Conservation (phyloP, 1,284 basidiomycete genomes). For the Trichosporon inkin region DNA sequence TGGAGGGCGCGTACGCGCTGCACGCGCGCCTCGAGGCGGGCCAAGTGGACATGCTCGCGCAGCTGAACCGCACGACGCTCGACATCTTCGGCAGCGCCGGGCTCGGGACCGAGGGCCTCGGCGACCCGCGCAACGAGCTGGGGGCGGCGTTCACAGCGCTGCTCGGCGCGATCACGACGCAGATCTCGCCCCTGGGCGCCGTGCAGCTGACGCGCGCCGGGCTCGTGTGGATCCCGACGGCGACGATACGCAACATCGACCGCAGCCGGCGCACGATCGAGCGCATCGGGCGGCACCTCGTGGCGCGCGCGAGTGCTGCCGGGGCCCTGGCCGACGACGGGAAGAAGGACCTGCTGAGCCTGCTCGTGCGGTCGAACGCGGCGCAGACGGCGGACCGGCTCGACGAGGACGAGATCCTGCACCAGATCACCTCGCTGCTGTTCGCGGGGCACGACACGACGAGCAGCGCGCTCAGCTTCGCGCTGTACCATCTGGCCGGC, state of each 20-base stretch:
- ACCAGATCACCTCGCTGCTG: slow-evolving; percentile 69
- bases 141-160: slow-evolving; percentile 36
- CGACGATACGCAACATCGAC: neutral
- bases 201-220: slow-evolving; percentile 62
- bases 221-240: slow-evolving; percentile 49
- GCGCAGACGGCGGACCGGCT: slow-evolving; percentile 57
- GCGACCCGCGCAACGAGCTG: slow-evolving; percentile 34
- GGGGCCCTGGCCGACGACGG: slow-evolving; percentile 41
- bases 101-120: slow-evolving; percentile 57
- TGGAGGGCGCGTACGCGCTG: slow-evolving; percentile 59
- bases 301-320: slow-evolving; percentile 30
- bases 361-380: slow-evolving; percentile 54
- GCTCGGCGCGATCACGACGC: slow-evolving; percentile 34
- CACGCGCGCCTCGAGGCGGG: neutral
- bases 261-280: slow-evolving; percentile 27
- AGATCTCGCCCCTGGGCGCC: slow-evolving; percentile 55
- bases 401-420: slow-evolving; percentile 62
- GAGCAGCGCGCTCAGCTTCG: slow-evolving; percentile 66
- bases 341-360: slow-evolving; percentile 18
- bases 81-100: slow-evolving; percentile 65
- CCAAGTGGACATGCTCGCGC: slow-evolving; percentile 56
- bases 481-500: slow-evolving; percentile 63
- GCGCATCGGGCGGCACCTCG: slow-evolving; percentile 57
- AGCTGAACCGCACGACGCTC: slow-evolving; percentile 60
- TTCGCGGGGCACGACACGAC: slow-evolving; percentile 70